A percentile compares a stretch with the other conserved stretches of the same genome.
These are phyloP conservation scores for Cryptosporidium tyzzeri DNA, from an alignment of 169 alveolate species.

Conservation along the genomic window DNA sequence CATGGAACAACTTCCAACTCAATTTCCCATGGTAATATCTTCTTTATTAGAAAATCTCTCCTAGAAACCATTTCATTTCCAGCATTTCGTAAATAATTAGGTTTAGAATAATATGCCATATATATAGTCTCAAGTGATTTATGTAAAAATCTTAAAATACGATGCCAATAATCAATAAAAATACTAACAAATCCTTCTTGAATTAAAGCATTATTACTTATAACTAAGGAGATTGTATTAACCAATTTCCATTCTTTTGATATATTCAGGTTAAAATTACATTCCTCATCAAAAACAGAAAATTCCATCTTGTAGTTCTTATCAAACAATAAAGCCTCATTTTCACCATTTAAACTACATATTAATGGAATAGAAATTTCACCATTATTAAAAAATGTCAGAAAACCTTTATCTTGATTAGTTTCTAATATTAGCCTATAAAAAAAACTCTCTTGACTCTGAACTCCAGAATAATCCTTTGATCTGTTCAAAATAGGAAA, in stretches of 20 bases:
- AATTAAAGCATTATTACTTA: neutral
- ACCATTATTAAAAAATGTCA: slow-evolving; percentile 32
- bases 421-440: slow-evolving; percentile 22
- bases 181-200: neutral
- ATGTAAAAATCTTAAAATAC: slow-evolving; percentile 24
- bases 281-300: neutral
- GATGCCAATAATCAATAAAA: slow-evolving; percentile 19
- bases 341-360: neutral
- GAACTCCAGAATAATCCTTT: neutral
- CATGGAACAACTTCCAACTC: slow-evolving; percentile 25
- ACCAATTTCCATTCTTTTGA: neutral
- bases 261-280: neutral
- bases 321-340: neutral
- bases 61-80: slow-evolving; percentile 1
- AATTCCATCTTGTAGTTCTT: slow-evolving; percentile 3
- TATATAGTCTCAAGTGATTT: slow-evolving; percentile 24
- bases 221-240: neutral
- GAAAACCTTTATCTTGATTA: slow-evolving; percentile 16
- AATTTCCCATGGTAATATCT: slow-evolving; percentile 60
- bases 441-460: neutral
- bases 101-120: slow-evolving; percentile 40
- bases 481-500: slow-evolving; percentile 8
- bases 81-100: neutral
- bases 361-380: slow-evolving; percentile 37
- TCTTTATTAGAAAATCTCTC: slow-evolving; percentile 11